Evolutionary conservation across 164 flowering plant species (phyloP).

Genomic region (Stephania yunnanensis): DNA sequence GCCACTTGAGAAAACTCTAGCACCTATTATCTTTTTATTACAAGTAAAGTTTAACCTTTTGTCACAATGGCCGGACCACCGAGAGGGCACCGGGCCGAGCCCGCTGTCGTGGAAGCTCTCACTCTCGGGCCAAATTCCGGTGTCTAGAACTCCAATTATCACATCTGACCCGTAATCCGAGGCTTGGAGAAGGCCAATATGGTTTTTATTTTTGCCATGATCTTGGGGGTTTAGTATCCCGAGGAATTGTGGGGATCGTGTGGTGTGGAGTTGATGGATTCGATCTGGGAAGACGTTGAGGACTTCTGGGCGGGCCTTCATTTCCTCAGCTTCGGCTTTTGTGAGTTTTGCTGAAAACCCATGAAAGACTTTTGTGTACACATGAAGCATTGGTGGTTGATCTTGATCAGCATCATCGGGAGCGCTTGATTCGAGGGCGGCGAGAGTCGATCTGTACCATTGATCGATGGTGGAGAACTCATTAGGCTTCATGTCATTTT

Average conservation of each 20-base stretch:
- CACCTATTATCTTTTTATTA: slow-evolving; percentile 49
- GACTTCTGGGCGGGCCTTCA: slow-evolving; percentile 22
- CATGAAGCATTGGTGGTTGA: slow-evolving; percentile 21
- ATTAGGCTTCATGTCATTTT: slow-evolving; percentile 39
- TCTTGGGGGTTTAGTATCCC: slow-evolving; percentile 16
- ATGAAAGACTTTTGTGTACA: slow-evolving; percentile 45
- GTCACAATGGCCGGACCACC: slow-evolving; percentile 44
- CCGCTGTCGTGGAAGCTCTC: slow-evolving; percentile 44
- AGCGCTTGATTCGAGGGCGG: not conserved
- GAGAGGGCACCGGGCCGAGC: slow-evolving; percentile 38
- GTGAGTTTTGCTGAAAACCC: slow-evolving; percentile 46
- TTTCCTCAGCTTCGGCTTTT: slow-evolving; percentile 20
- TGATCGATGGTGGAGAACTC: slow-evolving; percentile 29
- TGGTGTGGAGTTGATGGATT: slow-evolving; percentile 34
- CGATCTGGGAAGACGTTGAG: slow-evolving; percentile 33
- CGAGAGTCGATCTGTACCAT: slow-evolving; percentile 40
- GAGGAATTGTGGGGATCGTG: slow-evolving; percentile 42
- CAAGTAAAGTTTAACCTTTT: slow-evolving; percentile 35
- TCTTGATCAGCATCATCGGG: not conserved
- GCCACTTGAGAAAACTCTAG: slow-evolving; percentile 20
- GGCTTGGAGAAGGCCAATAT: slow-evolving; percentile 15
- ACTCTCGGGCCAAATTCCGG: slow-evolving; percentile 55
- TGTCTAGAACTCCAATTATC: slow-evolving; percentile 45
- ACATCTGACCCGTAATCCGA: slow-evolving; percentile 45
- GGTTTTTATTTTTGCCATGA: not conserved